A percentile compares a stretch with the other conserved stretches of the same genome.
Evolutionary conservation across 768 basidiomycete genomes (phyloP).

Genomic region (Pilatotrama ljubarskyi): DNA sequence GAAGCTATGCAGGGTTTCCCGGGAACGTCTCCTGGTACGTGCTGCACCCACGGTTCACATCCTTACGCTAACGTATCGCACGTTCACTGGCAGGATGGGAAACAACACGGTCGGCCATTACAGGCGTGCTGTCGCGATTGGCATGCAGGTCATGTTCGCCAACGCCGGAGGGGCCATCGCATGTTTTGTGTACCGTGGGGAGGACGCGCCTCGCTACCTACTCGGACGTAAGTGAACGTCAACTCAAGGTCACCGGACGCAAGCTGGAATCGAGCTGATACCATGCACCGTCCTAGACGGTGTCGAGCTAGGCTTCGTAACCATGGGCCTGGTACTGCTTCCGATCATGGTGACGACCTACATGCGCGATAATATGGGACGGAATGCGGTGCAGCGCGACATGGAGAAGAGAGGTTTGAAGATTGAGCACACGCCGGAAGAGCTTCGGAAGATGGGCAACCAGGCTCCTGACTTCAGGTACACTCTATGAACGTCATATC

Average conservation of each 20-base stretch:
- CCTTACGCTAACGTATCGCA: background rate
- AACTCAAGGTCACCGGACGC: background rate
- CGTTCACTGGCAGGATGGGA: constrained; percentile 38
- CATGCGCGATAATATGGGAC: constrained; percentile 51
- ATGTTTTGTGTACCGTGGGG: constrained; percentile 57
- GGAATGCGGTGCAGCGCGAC: constrained; percentile 48
- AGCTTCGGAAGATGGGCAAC: constrained; percentile 50
- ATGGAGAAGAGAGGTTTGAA: constrained; percentile 15
- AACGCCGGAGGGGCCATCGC: constrained; percentile 68
- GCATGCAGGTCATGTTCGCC: constrained; percentile 64
- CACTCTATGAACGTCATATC: background rate
- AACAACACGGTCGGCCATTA: constrained; percentile 70
- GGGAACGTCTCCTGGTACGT: constrained; percentile 59
- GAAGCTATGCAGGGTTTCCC: constrained; percentile 61
- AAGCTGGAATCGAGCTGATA: background rate
- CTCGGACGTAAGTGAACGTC: constrained; percentile 55
- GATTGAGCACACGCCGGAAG: constrained; percentile 24
- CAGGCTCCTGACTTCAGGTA: constrained; percentile 58
- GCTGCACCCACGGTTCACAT: too few species aligned
- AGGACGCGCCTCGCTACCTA: constrained; percentile 61
- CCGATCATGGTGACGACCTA: constrained; percentile 52
- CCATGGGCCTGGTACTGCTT: constrained; percentile 56
- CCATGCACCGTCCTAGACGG: constrained; percentile 43
- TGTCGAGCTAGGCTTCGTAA: constrained; percentile 66
- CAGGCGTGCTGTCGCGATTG: constrained; percentile 70